phyloP scores from a whole-genome alignment of 2,329 filamentous ascomycete species.

The Claviceps sp. region DNA sequence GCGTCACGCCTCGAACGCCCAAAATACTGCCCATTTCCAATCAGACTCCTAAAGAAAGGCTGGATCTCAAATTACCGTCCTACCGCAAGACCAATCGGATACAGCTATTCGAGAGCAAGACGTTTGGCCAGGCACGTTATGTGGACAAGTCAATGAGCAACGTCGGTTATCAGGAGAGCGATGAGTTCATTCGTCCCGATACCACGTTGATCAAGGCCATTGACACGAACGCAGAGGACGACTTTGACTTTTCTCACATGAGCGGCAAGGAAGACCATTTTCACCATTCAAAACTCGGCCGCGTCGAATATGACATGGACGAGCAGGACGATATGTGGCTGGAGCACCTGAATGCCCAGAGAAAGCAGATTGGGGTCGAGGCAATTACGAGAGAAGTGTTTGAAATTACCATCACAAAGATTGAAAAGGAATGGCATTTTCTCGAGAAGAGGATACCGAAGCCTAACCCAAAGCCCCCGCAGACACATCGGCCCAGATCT shows the following conservation, averaged over 20 bases:
- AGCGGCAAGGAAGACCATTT: slow-evolving; percentile 17
- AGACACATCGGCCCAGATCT: slow-evolving; percentile 83
- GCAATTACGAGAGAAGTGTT: slow-evolving; percentile 86
- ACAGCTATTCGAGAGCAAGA: slow-evolving; percentile 69
- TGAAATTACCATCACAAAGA: slow-evolving; percentile 96
- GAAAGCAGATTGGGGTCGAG: slow-evolving; percentile 62
- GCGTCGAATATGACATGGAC: slow-evolving; percentile 99
- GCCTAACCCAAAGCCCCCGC: slow-evolving; percentile 87
- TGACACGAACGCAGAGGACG: slow-evolving; percentile 47
- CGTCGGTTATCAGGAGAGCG: slow-evolving; percentile 90
- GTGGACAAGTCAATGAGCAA: slow-evolving; percentile 95
- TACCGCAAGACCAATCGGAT: slow-evolving; percentile 72
- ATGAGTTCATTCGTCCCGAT: slow-evolving; percentile 71
- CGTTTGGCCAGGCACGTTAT: slow-evolving; percentile 74
- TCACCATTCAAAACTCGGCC: slow-evolving; percentile 42
- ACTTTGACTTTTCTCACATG: slow-evolving; percentile 31
- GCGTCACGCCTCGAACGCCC: slow-evolving; percentile 38
- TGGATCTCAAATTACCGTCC: slow-evolving; percentile 64
- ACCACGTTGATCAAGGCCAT: slow-evolving; percentile 53
- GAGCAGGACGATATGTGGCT: slow-evolving; percentile 98
- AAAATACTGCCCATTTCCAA: slow-evolving; percentile 65
- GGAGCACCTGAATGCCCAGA: slow-evolving; percentile 64
- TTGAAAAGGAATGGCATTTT: slow-evolving; percentile 96
- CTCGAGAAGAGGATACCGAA: slow-evolving; percentile 95
- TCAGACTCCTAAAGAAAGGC: slow-evolving; percentile 65